These are phyloP conservation scores for Colletotrichum lentis DNA, from an alignment of 2,329 filamentous ascomycete species.

Conservation along the genomic window DNA sequence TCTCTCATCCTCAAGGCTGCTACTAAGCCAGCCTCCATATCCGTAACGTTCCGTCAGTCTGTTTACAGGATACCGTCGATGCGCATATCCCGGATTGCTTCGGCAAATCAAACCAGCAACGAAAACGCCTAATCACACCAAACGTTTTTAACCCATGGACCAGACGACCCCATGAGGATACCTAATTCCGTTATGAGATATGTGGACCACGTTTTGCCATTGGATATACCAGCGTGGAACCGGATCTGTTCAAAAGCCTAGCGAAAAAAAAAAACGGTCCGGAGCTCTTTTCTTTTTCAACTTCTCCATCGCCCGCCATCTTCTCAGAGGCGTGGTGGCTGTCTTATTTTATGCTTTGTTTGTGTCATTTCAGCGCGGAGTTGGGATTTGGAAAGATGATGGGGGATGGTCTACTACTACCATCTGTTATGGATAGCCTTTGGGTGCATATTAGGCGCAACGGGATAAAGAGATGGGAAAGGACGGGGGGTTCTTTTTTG, in stretches of 20 bases:
- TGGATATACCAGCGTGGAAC: constrained; percentile 13
- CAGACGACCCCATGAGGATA: constrained; percentile 8
- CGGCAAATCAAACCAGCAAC: not conserved
- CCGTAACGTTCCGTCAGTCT: constrained; percentile 28
- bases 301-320: not conserved
- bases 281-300: not conserved
- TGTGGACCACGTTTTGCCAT: constrained; percentile 19
- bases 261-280: constrained; percentile 22
- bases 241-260: constrained; percentile 4
- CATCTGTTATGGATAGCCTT: constrained; percentile 7
- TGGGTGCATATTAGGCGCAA: constrained; percentile 30
- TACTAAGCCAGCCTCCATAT: constrained; percentile 49
- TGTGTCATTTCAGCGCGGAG: constrained; percentile 35
- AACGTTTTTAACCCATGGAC: constrained; percentile 11
- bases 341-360: constrained; percentile 24
- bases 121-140: constrained; percentile 3
- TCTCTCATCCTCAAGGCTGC: constrained; percentile 61
- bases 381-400: constrained; percentile 27
- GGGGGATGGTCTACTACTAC: not conserved
- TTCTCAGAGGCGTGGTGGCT: constrained; percentile 18
- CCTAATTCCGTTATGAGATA: constrained; percentile 24
- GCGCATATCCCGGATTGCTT: not conserved
- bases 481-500: too few relatives aligned
- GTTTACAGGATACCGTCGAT: not conserved
- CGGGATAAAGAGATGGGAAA: constrained; percentile 17